Evolutionary conservation across 345 rosid species (phyloP).

Genomic region (Anastatica hierochuntica): DNA sequence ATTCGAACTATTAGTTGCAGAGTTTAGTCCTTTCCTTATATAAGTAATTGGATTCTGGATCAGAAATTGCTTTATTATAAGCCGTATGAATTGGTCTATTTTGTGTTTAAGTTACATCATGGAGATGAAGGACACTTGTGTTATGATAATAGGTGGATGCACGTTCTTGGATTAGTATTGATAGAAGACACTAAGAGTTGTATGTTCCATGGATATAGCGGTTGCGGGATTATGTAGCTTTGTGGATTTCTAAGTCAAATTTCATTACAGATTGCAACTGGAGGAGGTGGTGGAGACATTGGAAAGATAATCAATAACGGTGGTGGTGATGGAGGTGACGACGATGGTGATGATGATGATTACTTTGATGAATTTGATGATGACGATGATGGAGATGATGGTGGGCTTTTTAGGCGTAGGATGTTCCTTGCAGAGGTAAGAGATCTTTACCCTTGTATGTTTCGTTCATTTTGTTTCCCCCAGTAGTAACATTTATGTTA

Average conservation of each 20-base stretch:
- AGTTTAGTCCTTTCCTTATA: no score
- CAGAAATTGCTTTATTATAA: no score
- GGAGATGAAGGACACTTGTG: no score
- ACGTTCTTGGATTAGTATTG: no score
- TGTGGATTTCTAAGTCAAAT: conserved; percentile 17
- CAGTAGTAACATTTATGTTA: conserved; percentile 9
- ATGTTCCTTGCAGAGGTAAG: conserved; percentile 79
- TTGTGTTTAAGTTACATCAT: no score
- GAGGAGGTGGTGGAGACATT: conserved; percentile 91
- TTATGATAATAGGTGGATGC: no score
- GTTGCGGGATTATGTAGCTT: no score
- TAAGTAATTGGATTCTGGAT: no score
- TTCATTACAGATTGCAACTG: conserved; percentile 60
- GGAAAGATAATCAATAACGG: conserved; percentile 79
- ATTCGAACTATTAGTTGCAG: no score
- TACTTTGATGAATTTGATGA: conserved; percentile 92
- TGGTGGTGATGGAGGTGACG: conserved; percentile 97
- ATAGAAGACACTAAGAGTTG: no score
- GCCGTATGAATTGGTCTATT: no score
- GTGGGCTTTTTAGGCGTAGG: conserved; percentile 80
- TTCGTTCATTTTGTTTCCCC: neutral
- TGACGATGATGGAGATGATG: conserved; percentile 82
- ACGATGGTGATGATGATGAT: conserved; percentile 89
- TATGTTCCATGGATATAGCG: no score
- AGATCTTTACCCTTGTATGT: neutral